Evolutionary conservation across 2,329 filamentous ascomycete species (phyloP).

Genomic region (Colletotrichum aenigma): DNA sequence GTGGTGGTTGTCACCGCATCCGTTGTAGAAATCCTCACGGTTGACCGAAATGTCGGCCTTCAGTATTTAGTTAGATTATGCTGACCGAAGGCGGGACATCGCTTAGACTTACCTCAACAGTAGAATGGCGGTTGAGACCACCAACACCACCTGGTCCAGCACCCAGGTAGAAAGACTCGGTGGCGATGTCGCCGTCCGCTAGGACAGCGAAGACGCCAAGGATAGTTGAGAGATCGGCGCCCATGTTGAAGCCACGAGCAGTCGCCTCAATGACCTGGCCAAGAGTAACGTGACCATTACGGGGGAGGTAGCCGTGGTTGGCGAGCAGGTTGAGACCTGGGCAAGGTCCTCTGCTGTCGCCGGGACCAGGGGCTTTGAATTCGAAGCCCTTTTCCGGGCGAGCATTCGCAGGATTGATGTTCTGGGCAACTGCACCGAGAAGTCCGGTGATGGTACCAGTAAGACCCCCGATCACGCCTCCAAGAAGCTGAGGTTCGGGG

Average conservation of each 20-base stretch:
- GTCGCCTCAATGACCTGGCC: slow-evolving; percentile 10
- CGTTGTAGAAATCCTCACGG: slow-evolving; percentile 13
- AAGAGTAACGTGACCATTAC: slow-evolving; percentile 32
- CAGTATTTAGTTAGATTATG: rapidly evolving
- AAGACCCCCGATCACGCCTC: not conserved
- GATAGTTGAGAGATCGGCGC: not conserved
- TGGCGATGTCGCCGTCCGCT: not conserved
- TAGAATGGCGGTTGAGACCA: slow-evolving; percentile 13
- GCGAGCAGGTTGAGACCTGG: slow-evolving; percentile 48
- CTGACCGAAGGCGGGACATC: not conserved
- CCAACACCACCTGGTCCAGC: slow-evolving; percentile 1
- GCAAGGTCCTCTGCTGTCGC: slow-evolving; percentile 31
- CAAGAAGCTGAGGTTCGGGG: not conserved
- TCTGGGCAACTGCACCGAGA: slow-evolving; percentile 5
- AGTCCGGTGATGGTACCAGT: not conserved
- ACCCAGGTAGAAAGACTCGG: slow-evolving; percentile 5
- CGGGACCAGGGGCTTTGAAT: not conserved
- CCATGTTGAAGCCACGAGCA: slow-evolving; percentile 14
- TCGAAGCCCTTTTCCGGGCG: slow-evolving; percentile 11
- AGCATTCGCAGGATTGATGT: not conserved
- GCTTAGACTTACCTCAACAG: not conserved
- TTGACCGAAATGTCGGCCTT: slow-evolving; percentile 10
- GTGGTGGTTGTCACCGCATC: slow-evolving; percentile 12
- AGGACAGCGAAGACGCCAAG: slow-evolving; percentile 3
- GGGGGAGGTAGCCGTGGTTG: slow-evolving; percentile 47